These are phyloP conservation scores for Acacia pycnantha DNA, from an alignment of 331 rosid genomes.

Conservation along the genomic window DNA sequence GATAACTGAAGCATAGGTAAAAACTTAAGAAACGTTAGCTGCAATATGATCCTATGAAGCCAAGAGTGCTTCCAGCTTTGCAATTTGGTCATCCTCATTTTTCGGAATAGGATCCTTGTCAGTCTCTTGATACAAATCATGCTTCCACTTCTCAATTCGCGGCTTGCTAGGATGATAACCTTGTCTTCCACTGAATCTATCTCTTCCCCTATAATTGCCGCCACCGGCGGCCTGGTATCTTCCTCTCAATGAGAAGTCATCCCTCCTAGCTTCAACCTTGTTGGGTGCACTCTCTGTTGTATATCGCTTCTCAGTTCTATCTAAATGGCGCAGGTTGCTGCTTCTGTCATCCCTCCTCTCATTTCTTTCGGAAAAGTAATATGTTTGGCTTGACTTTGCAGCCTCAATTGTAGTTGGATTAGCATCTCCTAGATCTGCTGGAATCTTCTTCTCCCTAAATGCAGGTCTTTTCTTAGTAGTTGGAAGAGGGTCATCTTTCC, in stretches of 20 bases:
- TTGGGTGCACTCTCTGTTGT: slow-evolving; percentile 38
- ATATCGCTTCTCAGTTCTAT: slow-evolving; percentile 48
- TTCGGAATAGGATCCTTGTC: slow-evolving; percentile 58
- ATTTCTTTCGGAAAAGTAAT: slow-evolving; percentile 38
- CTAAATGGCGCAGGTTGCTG: slow-evolving; percentile 34
- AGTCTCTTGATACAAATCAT: slow-evolving; percentile 64
- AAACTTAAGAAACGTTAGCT: not conserved
- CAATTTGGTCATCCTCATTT: slow-evolving; percentile 78
- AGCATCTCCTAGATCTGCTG: slow-evolving; percentile 41
- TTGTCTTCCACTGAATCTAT: slow-evolving; percentile 46
- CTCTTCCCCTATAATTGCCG: slow-evolving; percentile 45
- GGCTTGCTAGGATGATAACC: slow-evolving; percentile 33
- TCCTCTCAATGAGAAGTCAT: slow-evolving; percentile 44
- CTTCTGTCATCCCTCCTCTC: slow-evolving; percentile 54
- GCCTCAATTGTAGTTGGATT: slow-evolving; percentile 37
- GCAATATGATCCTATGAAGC: slow-evolving; percentile 43
- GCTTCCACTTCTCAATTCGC: slow-evolving; percentile 66
- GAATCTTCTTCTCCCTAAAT: slow-evolving; percentile 68
- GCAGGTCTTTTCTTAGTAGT: slow-evolving; percentile 63
- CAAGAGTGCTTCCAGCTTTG: slow-evolving; percentile 80
- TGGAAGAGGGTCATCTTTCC: slow-evolving; percentile 42
- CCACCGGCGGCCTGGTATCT: slow-evolving; percentile 37
- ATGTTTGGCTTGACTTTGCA: slow-evolving; percentile 38
- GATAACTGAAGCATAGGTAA: slow-evolving; percentile 2
- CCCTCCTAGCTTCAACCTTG: slow-evolving; percentile 45